Base-by-base conservation (phyloP, 2,329 filamentous ascomycete species). In the Cladosporium halotolerans region DNA sequence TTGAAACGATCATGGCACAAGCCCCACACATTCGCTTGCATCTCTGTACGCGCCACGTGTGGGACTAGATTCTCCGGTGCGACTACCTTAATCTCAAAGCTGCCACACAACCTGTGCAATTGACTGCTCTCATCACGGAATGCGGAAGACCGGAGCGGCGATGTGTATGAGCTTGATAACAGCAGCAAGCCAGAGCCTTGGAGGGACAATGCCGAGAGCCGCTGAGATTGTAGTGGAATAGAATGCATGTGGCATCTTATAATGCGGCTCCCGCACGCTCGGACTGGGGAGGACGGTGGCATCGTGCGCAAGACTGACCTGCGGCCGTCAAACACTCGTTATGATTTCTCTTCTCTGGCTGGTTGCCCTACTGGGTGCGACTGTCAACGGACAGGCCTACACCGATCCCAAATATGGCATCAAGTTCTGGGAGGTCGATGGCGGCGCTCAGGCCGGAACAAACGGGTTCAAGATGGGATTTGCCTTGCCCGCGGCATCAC, bases 401-500 rank as follows among this genome's bases (percentile, higher is more conserved):
- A 64, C 62, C 9, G 64, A 64, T 38, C 69, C 71, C 18, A 79
- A 79, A 2, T 13, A 14, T 7, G 76, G 76, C 14, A 80, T 82
- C 59, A 70, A 66, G 19, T 81, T 82, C 65, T 75, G 78, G 60
- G 76, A 76, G 45, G 79, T 74, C 63, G 71, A 66, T 11, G 72
- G 76, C 31, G 61, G 66, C 34, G 65, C 70, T 46, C 66, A 67
- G 3, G 66, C 71, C 9, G 72, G 72, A 13, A 59, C 64, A 8
- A 76, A 74, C 52, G 75, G 75, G 32, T 71, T 79, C 45, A 76
- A 73, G 18, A 79, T 79, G 45, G 81, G 81, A 61, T 61, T 84
- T 46, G 77, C 77, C 2, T 68, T 84, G n/a, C 81, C 61, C 3
- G 56, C 59, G 1, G 60, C 81, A 2, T 58, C 73, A 64, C 16